Evolutionary conservation across 2,329 filamentous ascomycete genomes (phyloP).

Genomic region (Monosporascus cannonballus): DNA sequence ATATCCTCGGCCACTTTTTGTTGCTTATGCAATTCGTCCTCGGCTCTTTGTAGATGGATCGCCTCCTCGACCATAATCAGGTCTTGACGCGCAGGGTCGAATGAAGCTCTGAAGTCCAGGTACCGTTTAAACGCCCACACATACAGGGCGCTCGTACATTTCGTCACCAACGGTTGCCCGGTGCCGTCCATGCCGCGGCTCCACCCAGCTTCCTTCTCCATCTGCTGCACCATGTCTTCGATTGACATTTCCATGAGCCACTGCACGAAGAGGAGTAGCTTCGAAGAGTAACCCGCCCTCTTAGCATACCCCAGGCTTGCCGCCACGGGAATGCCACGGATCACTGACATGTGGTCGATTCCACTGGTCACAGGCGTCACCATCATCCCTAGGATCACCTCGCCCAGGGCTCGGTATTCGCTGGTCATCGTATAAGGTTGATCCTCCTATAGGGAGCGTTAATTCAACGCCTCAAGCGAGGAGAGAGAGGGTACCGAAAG

Average conservation of each 20-base stretch:
- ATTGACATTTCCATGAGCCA: slow-evolving; percentile 15
- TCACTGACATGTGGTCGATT: slow-evolving; percentile 6
- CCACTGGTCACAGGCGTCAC: slow-evolving; percentile 8
- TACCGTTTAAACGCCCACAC: neutral
- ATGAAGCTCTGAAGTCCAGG: neutral
- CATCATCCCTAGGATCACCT: slow-evolving; percentile 27
- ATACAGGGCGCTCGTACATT: neutral
- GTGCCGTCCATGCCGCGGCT: neutral
- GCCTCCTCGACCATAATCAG: neutral
- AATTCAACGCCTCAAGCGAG: slow-evolving; percentile 1
- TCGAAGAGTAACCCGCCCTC: slow-evolving; percentile 10
- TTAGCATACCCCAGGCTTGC: slow-evolving; percentile 8
- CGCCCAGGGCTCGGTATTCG: slow-evolving; percentile 24
- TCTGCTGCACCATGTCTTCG: slow-evolving; percentile 9
- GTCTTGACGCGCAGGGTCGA: slow-evolving; percentile 2
- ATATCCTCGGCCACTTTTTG: neutral
- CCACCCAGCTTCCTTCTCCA: slow-evolving; percentile 4
- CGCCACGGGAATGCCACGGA: slow-evolving; percentile 5
- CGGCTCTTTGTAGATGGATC: neutral
- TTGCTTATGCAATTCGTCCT: neutral
- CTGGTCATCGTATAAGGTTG: slow-evolving; percentile 26
- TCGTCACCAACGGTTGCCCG: neutral
- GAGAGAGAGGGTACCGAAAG: no score
- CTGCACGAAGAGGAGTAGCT: slow-evolving; percentile 18
- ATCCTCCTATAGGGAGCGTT: slow-evolving; percentile 11